phyloP scores from a whole-genome alignment of 2,329 filamentous ascomycete genomes.

The Dactylella cylindrospora region DNA sequence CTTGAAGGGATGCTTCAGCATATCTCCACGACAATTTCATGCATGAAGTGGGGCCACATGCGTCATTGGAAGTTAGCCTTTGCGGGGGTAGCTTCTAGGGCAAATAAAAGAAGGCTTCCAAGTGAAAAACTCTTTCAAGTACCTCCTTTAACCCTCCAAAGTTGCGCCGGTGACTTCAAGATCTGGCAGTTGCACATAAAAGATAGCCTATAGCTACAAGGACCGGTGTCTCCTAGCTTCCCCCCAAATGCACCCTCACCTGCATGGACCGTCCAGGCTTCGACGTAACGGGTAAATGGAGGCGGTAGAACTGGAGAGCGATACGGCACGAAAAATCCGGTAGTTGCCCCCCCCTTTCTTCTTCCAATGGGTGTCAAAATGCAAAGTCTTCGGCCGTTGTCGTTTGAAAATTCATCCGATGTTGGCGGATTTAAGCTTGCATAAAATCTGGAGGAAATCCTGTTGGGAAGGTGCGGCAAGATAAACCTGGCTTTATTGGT shows the following conservation, averaged over 20 bases:
- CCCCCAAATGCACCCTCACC: neutral
- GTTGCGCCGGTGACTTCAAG: constrained; percentile 7
- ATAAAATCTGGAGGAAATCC: neutral
- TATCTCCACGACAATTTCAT: no score
- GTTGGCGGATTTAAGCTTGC: constrained; percentile 44
- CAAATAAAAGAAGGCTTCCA: neutral
- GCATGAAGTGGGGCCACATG: constrained; percentile 18
- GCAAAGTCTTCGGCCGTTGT: no score
- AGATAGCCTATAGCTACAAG: no score
- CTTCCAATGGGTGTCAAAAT: constrained; percentile 26
- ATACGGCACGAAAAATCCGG: no score
- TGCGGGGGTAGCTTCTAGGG: constrained; percentile 3
- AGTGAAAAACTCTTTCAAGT: neutral
- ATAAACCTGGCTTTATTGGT: no score
- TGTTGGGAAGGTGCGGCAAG: constrained; percentile 29
- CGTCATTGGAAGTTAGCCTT: constrained; percentile 18
- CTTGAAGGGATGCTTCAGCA: no score
- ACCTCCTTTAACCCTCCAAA: no score
- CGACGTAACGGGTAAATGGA: constrained; percentile 22
- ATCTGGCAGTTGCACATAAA: no score
- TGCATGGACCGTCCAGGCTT: neutral
- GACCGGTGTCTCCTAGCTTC: neutral
- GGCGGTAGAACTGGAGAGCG: no score
- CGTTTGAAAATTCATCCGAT: no score
- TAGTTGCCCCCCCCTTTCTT: no score